A percentile compares a stretch with the other conserved stretches of the same genome.
Evolutionary conservation across 192 early-diverging fungal species (phyloP).

Genomic region (Piromyces finnis): DNA sequence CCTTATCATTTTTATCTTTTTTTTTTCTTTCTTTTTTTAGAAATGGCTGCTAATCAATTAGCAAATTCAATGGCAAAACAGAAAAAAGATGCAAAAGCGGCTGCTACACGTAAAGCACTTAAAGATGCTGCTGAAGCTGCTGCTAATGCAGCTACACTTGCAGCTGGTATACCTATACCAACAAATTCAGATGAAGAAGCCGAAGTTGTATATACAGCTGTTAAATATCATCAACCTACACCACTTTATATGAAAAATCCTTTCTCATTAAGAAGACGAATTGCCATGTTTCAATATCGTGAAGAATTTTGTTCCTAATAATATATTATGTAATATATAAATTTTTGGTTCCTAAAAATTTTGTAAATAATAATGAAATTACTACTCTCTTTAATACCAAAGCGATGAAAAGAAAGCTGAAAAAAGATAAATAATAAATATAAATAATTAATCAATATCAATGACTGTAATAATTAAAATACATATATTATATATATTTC

Average conservation of each 20-base stretch:
- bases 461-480: too few species aligned
- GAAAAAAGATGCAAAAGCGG: constrained; percentile 24
- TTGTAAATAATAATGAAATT: too few species aligned
- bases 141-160: background rate
- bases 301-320: background rate
- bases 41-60: constrained; percentile 16
- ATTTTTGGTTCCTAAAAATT: too few species aligned
- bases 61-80: constrained; percentile 27
- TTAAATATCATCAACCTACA: constrained; percentile 34
- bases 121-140: background rate
- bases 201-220: constrained; percentile 43
- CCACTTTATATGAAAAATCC: constrained; percentile 18
- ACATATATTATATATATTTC: too few species aligned
- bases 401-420: too few species aligned
- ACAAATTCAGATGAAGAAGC: constrained; percentile 50
- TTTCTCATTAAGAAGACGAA: background rate
- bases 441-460: too few species aligned
- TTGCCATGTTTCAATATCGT: background rate
- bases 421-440: too few species aligned
- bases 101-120: background rate
- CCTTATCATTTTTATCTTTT: background rate
- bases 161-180: background rate
- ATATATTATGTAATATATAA: too few species aligned
- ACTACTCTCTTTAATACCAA: too few species aligned
- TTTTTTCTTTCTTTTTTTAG: constrained; percentile 5